Conservation (phyloP, 1,284 basidiomycete species). For the Trametes pubescens region DNA sequence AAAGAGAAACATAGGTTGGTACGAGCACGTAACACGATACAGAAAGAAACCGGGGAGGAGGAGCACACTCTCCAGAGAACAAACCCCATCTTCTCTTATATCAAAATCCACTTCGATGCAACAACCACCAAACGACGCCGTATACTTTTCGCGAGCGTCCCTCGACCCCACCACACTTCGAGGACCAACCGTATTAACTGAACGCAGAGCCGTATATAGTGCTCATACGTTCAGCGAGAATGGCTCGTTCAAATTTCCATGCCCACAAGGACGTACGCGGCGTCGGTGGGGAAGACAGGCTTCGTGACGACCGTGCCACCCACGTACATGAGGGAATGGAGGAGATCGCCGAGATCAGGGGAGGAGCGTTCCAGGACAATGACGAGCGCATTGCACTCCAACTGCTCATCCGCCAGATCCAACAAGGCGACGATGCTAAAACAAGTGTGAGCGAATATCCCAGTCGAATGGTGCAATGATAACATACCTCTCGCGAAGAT, state of each 20-base stretch:
- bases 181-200: not conserved
- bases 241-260: constrained; percentile 64
- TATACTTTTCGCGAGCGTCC: constrained; percentile 11
- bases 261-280: constrained; percentile 78
- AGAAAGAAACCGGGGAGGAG: constrained; percentile 3
- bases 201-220: not conserved
- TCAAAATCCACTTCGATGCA: constrained; percentile 8
- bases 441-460: not conserved
- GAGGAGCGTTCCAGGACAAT: constrained; percentile 74
- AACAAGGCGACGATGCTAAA: constrained; percentile 82
- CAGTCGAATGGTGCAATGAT: constrained; percentile 8
- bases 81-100: constrained; percentile 6
- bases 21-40: not conserved
- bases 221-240: not conserved
- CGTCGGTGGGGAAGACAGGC: constrained; percentile 74
- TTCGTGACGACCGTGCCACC: constrained; percentile 80
- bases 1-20: constrained; percentile 6
- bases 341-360: constrained; percentile 62
- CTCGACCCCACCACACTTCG: not conserved
- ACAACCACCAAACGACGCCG: constrained; percentile 17
- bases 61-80: constrained; percentile 20
- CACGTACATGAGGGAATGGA: constrained; percentile 86
- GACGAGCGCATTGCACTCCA: constrained; percentile 78
- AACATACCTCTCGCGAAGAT: constrained; percentile 78
- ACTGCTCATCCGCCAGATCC: constrained; percentile 81